These are phyloP conservation scores for Citrus maxima DNA, from an alignment of 345 rosid species.

Conservation along the genomic window DNA sequence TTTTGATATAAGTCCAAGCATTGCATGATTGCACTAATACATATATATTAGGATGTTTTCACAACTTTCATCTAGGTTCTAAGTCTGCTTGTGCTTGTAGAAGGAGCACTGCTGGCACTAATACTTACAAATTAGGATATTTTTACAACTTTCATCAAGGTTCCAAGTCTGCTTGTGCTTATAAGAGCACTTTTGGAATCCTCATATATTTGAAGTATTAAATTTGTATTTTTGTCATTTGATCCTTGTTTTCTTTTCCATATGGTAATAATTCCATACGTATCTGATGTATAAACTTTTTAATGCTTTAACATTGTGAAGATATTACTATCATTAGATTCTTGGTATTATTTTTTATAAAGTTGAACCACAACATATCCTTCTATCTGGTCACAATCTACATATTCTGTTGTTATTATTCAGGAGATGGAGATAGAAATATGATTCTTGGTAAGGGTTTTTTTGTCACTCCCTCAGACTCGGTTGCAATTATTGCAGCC, in stretches of 20 bases:
- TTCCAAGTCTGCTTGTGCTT: not conserved
- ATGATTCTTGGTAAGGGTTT: conserved; percentile 84
- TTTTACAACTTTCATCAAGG: not conserved
- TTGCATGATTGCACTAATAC: not conserved
- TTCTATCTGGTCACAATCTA: not conserved
- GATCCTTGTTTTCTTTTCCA: not conserved
- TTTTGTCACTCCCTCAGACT: conserved; percentile 93
- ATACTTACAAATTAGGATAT: not conserved
- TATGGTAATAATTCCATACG: not conserved
- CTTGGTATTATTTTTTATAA: not conserved
- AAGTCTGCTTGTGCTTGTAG: not conserved
- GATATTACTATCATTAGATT: not conserved
- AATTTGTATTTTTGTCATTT: not conserved
- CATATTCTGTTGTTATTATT: conserved; percentile 11
- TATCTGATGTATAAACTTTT: not conserved
- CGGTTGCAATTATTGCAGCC: conserved; percentile 92
- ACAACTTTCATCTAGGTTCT: not conserved
- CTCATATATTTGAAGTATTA: not conserved
- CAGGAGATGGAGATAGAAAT: conserved; percentile 97
- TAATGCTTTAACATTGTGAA: not conserved
- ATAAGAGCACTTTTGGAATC: not conserved
- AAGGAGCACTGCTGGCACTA: not conserved
- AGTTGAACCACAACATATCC: not conserved
- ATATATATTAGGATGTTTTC: not conserved
- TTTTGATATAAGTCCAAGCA: not conserved